Conservation (phyloP, 2,329 filamentous ascomycete genomes). For the Epichloe elymi region DNA sequence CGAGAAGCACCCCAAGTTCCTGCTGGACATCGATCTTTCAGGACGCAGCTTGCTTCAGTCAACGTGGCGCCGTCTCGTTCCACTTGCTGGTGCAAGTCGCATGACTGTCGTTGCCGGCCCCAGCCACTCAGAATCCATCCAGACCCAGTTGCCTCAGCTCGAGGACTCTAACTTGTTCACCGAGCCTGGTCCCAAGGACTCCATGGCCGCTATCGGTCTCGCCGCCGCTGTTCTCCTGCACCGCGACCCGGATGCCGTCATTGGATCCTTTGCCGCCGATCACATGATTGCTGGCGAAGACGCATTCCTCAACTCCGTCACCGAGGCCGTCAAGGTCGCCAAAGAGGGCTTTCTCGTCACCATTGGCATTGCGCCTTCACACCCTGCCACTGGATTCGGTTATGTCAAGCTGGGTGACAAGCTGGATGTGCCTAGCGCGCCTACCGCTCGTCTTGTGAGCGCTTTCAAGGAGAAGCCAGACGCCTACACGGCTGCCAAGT, state of each 20-base stretch:
- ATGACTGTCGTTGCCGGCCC: conserved; percentile 16
- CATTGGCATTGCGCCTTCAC: conserved; percentile 15
- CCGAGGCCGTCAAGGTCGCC: conserved; percentile 14
- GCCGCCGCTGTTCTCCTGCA: conserved; percentile 14
- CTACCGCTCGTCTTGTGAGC: conserved; percentile 12
- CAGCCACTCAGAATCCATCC: conserved; percentile 13
- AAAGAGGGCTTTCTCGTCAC: conserved; percentile 15
- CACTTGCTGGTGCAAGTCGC: conserved; percentile 12
- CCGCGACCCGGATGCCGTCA: conserved; percentile 13
- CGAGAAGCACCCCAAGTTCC: conserved; percentile 16
- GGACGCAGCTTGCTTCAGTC: conserved; percentile 15
- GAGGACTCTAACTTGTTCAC: conserved; percentile 12
- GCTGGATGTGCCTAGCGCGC: conserved; percentile 9
- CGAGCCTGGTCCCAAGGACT: conserved; percentile 15
- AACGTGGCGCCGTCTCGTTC: conserved; percentile 14
- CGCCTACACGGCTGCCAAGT: conserved; percentile 15
- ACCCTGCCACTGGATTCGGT: conserved; percentile 15
- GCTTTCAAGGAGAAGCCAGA: conserved; percentile 16
- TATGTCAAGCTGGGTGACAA: conserved; percentile 14
- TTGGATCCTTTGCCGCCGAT: conserved; percentile 15
- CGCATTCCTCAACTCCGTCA: conserved; percentile 14
- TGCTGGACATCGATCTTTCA: conserved; percentile 14
- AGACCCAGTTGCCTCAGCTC: conserved; percentile 13
- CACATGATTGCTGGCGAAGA: conserved; percentile 17
- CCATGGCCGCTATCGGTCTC: conserved; percentile 15